Conservation (phyloP, 345 rosid species). For the Angophora floribunda region DNA sequence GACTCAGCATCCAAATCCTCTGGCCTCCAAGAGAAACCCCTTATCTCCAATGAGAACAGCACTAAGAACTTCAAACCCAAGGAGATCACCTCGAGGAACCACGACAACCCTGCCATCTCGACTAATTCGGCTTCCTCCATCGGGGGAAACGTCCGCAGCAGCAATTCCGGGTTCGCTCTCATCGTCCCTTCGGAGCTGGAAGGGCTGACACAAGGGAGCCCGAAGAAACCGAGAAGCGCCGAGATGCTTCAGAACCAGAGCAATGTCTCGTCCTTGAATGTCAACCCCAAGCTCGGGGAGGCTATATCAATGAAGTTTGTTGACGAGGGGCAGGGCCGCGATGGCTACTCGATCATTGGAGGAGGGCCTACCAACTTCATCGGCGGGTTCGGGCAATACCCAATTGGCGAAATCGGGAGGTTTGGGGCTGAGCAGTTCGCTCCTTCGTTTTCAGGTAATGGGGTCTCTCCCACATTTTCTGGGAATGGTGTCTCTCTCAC, state of each 20-base stretch:
- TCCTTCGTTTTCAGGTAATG: conserved; percentile 66
- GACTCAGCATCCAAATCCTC: conserved; percentile 43
- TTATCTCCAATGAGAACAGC: conserved; percentile 17
- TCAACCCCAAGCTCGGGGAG: conserved; percentile 35
- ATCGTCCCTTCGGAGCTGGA: conserved; percentile 67
- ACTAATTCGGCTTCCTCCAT: conserved; percentile 35
- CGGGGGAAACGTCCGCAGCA: conserved; percentile 30
- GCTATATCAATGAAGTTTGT: conserved; percentile 48
- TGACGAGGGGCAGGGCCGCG: conserved; percentile 50
- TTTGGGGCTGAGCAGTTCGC: conserved; percentile 67
- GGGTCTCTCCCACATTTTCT: conserved; percentile 77
- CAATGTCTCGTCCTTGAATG: conserved; percentile 25
- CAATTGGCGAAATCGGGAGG: conserved; percentile 75
- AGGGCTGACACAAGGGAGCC: conserved; percentile 68
- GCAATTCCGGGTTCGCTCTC: conserved; percentile 36
- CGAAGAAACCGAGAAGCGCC: conserved; percentile 53
- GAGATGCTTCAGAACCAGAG: conserved; percentile 44
- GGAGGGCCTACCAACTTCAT: conserved; percentile 56
- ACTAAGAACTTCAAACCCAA: conserved; percentile 21
- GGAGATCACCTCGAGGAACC: conserved; percentile 16
- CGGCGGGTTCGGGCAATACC: conserved; percentile 86
- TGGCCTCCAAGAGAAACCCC: conserved; percentile 30
- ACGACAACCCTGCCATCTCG: conserved; percentile 30
- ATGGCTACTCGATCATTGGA: conserved; percentile 72
- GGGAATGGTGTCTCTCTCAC: conserved; percentile 90